These are phyloP conservation scores for Psidium guajava DNA, from an alignment of 345 rosid genomes.

Conservation along the genomic window DNA sequence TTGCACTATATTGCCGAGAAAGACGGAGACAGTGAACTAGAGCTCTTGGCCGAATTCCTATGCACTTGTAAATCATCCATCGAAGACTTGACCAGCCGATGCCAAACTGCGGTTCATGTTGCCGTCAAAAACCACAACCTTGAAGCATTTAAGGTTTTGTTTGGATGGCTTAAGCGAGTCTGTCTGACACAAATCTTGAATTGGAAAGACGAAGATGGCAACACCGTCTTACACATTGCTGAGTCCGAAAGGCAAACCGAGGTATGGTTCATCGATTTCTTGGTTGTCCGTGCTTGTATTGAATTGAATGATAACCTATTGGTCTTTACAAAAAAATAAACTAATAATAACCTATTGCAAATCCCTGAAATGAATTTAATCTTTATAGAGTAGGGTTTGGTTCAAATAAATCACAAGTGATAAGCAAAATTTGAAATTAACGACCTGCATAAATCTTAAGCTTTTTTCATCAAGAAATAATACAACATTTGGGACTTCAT, in stretches of 20 bases:
- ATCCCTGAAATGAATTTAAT: too few species aligned
- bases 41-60: neutral
- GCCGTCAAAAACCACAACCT: neutral
- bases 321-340: too few species aligned
- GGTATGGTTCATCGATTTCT: neutral
- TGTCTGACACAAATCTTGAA: too few species aligned
- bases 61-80: neutral
- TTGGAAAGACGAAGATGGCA: neutral
- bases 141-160: neutral
- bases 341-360: too few species aligned
- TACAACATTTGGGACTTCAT: too few species aligned
- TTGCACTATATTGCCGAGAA: rapidly evolving
- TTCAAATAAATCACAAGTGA: too few species aligned
- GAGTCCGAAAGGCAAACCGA: neutral
- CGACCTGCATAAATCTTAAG: too few species aligned
- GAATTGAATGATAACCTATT: too few species aligned
- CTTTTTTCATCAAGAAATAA: too few species aligned
- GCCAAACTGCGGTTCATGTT: neutral
- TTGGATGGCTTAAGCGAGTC: neutral
- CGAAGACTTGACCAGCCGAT: neutral
- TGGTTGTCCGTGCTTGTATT: neutral
- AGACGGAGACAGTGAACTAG: rapidly evolving
- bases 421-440: too few species aligned
- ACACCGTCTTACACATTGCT: neutral
- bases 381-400: too few species aligned